Base-by-base conservation (phyloP, 2,329 filamentous ascomycete genomes). In the Amauroascus verrucosus region DNA sequence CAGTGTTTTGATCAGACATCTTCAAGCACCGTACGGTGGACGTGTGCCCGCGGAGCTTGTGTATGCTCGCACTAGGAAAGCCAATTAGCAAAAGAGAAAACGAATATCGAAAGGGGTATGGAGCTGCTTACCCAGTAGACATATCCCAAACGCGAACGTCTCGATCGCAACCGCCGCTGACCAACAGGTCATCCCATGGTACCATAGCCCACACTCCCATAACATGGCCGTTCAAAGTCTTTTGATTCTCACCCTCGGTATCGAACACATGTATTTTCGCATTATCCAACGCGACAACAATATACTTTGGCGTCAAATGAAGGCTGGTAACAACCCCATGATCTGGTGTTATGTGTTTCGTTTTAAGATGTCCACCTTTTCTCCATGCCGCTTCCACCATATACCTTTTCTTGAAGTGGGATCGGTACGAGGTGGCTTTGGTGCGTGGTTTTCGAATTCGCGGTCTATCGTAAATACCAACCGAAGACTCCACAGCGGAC, bases 151-250 rank as follows among this genome's bases (percentile, higher is more conserved):
- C 93, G 54, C 93, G 81, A 26, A 98, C 93, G 66, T 98, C 93
- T 56, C 93, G 82, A 72, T 98, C 93, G 67, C 93, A 98, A 5
- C 93, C 93, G 62, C 93, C 93, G 63, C 89, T 96, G 56, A 98
- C 93, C 57, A 98, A 77, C 51, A 88, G 85, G 67, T 98, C 91
- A 56, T 88, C 91, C 87, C 90, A 96, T 6, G 93, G 93, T 22
- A 98, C 89, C 91, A 98, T 97, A 47, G 93, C 93, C 93, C 93
- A 98, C 18, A 98, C 93, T 38, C 93, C 93, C 93, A 98, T 98
- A 43, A 97, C 87, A 72, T 98, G 93, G 9, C 93, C 93, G 65
- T 93, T 85, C 26, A 98, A 74, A 1, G 88, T 95, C 67, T 89
- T 88, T 62, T 95, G 83, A 59, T 88, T 83, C 61, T 89, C 84